Evolutionary conservation across 129 eudicot genomes (phyloP).

Genomic region (Kitagawia praeruptora): DNA sequence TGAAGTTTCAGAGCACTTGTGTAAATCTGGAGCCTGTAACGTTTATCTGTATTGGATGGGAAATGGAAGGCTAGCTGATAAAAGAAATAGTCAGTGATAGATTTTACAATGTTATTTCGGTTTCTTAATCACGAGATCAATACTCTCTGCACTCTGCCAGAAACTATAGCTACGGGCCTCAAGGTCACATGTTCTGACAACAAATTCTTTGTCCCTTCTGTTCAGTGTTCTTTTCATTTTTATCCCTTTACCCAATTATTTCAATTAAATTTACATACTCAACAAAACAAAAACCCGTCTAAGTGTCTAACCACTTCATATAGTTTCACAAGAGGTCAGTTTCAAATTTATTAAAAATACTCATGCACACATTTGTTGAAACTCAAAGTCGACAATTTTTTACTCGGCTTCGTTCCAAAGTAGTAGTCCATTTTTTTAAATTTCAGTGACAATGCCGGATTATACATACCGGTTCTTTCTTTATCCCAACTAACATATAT

Average conservation of each 20-base stretch:
- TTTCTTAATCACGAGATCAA: conserved; percentile 9
- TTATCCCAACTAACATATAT: background rate
- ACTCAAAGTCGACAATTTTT: too few species aligned
- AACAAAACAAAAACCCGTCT: background rate
- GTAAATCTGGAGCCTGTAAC: background rate
- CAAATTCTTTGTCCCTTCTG: conserved; percentile 6
- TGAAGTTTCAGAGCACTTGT: background rate
- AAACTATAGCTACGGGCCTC: background rate
- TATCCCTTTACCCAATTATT: background rate
- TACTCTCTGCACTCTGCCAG: background rate
- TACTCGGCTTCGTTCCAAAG: too few species aligned
- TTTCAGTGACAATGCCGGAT: too few species aligned
- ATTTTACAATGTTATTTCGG: background rate
- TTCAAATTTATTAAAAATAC: background rate
- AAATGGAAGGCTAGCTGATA: background rate
- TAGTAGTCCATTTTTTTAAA: too few species aligned
- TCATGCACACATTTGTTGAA: too few species aligned
- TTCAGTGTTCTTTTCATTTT: conserved; percentile 5
- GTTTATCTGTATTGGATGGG: background rate
- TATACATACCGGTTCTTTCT: too few species aligned
- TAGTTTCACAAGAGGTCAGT: background rate
- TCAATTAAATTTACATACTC: background rate
- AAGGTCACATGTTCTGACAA: conserved; percentile 15
- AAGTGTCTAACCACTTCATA: background rate
- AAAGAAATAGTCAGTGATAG: background rate